phyloP scores from a whole-genome alignment of 306 rosid genomes.

The Myrica gale region DNA sequence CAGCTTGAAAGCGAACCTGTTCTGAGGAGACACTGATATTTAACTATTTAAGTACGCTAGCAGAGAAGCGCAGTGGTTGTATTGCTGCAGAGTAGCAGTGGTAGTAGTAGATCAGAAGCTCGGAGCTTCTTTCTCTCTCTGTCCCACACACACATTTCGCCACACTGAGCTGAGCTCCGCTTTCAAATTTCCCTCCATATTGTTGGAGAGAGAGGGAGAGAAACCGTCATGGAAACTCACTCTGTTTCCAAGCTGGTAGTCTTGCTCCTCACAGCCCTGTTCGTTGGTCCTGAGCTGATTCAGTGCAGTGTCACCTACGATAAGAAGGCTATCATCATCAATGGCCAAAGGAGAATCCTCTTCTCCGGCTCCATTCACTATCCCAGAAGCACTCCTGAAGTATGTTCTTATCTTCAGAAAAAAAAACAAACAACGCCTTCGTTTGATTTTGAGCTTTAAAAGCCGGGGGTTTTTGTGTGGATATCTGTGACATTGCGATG shows the following conservation, averaged over 20 bases:
- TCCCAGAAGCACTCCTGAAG: slow-evolving; percentile 95
- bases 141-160: slow-evolving; percentile 3
- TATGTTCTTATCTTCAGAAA: slow-evolving; percentile 10
- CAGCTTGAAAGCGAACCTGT: not conserved
- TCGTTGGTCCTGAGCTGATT: slow-evolving; percentile 43
- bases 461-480: not conserved
- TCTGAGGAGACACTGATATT: no score
- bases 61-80: not conserved
- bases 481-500: not conserved
- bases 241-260: slow-evolving; percentile 50
- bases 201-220: not conserved
- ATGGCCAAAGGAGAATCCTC: slow-evolving; percentile 80
- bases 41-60: slow-evolving; percentile 20
- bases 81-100: not conserved
- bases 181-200: slow-evolving; percentile 42
- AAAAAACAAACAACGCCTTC: no score
- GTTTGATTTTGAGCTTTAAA: not conserved
- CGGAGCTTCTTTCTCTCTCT: slow-evolving; percentile 7
- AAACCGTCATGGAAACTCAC: slow-evolving; percentile 50
- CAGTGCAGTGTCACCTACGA: slow-evolving; percentile 71
- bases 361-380: slow-evolving; percentile 96
- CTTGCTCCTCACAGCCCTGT: slow-evolving; percentile 38
- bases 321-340: slow-evolving; percentile 73
- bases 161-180: slow-evolving; percentile 1
- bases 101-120: slow-evolving; percentile 34